Evolutionary conservation across 257 asterid species (phyloP).

Genomic region (Anisodus acutangulus): DNA sequence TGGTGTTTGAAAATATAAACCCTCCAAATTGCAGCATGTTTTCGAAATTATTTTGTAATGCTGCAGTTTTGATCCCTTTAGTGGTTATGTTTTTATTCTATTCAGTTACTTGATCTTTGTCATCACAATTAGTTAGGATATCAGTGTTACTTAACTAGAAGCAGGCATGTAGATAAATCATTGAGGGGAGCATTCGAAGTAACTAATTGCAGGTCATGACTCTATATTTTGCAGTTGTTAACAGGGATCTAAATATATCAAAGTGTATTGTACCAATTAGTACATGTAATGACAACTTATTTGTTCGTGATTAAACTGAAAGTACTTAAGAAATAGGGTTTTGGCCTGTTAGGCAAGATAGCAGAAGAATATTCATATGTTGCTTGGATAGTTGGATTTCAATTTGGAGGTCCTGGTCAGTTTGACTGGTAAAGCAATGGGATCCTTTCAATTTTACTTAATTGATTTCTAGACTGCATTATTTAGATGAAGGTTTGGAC

Average conservation of each 20-base stretch:
- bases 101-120: constrained; percentile 9
- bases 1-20: constrained; percentile 13
- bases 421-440: constrained; percentile 17
- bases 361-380: neutral
- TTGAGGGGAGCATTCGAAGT: neutral
- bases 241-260: constrained; percentile 14
- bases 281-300: constrained; percentile 17
- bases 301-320: constrained; percentile 18
- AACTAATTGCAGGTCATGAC: constrained; percentile 17
- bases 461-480: neutral
- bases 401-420: neutral
- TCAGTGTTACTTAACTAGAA: constrained; percentile 12
- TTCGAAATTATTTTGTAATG: neutral
- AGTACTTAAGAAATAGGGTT: neutral
- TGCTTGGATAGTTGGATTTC: constrained; percentile 12
- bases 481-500: neutral
- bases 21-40: constrained; percentile 14
- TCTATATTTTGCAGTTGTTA: neutral
- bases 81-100: neutral
- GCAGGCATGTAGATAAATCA: neutral
- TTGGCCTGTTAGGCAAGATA: constrained; percentile 1
- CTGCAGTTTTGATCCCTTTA: constrained; percentile 17
- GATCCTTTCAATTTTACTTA: neutral
- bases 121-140: constrained; percentile 6
- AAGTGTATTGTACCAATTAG: constrained; percentile 5